Evolutionary conservation across 2,329 filamentous ascomycete genomes (phyloP).

Genomic region (Coleophoma crateriformis): DNA sequence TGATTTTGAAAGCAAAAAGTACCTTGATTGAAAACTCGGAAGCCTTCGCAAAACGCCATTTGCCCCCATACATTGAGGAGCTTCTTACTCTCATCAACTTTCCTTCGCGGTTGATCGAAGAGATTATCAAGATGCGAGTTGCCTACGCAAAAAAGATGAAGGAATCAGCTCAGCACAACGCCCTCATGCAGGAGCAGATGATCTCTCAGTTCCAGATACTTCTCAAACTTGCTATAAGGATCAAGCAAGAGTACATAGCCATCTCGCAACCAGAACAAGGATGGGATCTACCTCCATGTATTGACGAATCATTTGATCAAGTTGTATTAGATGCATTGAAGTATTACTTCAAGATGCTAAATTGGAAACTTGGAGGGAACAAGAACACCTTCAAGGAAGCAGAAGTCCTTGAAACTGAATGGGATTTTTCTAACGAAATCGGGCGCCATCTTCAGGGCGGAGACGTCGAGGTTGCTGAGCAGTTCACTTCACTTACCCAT

Average conservation of each 20-base stretch:
- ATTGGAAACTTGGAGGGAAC: constrained; percentile 95
- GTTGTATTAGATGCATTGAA: constrained; percentile 89
- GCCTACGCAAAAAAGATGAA: constrained; percentile 94
- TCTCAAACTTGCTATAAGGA: constrained; percentile 83
- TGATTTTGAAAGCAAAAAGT: constrained; percentile 89
- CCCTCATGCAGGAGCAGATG: constrained; percentile 96
- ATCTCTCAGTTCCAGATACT: constrained; percentile 94
- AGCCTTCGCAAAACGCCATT: constrained; percentile 79
- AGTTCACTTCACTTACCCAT: constrained; percentile 90
- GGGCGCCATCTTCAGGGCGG: constrained; percentile 87
- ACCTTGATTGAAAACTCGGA: constrained; percentile 84
- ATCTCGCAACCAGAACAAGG: constrained; percentile 84
- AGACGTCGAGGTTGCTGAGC: constrained; percentile 94
- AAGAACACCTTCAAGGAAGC: constrained; percentile 99
- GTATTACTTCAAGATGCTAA: constrained; percentile 98
- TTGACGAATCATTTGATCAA: constrained; percentile 92
- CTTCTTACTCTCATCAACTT: constrained; percentile 95
- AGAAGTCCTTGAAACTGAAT: constrained; percentile 94
- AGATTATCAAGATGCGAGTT: constrained; percentile 88
- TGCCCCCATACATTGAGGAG: constrained; percentile 96
- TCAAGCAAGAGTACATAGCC: constrained; percentile 81
- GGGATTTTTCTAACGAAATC: constrained; percentile 94
- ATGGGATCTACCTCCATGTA: constrained; percentile 93
- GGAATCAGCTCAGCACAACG: constrained; percentile 84
- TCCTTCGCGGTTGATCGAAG: constrained; percentile 89